These are phyloP conservation scores for Cenchrus purpureus DNA, from an alignment of 176 grass and related monocot species.

Conservation along the genomic window DNA sequence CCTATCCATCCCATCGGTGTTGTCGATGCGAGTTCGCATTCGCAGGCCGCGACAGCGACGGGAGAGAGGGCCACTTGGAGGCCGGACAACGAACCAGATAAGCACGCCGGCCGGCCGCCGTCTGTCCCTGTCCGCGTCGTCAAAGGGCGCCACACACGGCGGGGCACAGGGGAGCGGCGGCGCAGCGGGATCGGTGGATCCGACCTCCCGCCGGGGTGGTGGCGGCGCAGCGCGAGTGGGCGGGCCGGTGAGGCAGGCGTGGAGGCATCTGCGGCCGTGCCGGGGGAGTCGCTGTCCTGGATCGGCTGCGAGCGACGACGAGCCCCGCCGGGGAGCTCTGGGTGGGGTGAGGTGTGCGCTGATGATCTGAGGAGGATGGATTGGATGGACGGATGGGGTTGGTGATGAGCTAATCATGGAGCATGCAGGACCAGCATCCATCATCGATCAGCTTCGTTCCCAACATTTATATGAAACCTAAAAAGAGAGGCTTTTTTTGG, in stretches of 20 bases:
- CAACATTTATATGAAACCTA: conserved; percentile 28
- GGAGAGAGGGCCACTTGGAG: not conserved
- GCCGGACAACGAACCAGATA: conserved; percentile 10
- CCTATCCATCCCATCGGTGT: not conserved
- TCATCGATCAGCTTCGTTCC: not conserved
- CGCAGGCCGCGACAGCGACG: not conserved
- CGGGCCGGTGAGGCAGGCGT: too few species aligned
- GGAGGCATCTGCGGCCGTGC: conserved; percentile 9
- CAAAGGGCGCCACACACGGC: not conserved
- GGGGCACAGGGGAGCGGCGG: not conserved
- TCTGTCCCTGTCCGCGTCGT: not conserved
- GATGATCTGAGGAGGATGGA: not conserved
- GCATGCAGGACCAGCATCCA: not conserved
- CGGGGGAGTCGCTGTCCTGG: conserved; percentile 1
- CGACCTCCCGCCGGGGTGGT: not conserved
- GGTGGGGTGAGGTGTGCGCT: too few species aligned
- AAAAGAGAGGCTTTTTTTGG: conserved; percentile 31
- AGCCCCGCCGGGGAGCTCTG: not conserved
- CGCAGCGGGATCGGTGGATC: conserved; percentile 4
- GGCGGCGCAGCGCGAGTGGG: conserved; percentile 4
- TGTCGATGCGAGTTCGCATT: conserved; percentile 29
- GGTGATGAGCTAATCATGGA: conserved; percentile 49
- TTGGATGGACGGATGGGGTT: not conserved
- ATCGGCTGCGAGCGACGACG: not conserved
- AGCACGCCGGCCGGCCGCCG: not conserved